A percentile compares a stretch with the other conserved stretches of the same genome.
Evolutionary conservation across 1,284 basidiomycete species (phyloP).

Genomic region (Mycena sp.): DNA sequence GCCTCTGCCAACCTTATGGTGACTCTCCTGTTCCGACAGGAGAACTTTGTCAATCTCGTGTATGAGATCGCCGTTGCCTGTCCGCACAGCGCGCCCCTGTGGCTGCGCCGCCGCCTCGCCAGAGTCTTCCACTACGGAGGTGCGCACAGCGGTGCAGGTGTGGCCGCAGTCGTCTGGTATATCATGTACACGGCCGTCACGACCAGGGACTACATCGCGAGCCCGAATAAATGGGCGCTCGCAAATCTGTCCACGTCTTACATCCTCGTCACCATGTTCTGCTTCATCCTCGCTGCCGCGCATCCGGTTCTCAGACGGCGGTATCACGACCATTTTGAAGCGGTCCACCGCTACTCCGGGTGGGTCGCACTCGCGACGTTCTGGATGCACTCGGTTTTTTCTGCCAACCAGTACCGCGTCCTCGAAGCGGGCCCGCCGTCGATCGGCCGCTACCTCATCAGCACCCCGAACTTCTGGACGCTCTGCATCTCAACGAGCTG

Average conservation of each 20-base stretch:
- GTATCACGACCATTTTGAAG: slow-evolving; percentile 63
- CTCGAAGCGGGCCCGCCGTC: slow-evolving; percentile 61
- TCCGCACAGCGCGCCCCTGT: slow-evolving; percentile 62
- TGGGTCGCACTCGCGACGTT: slow-evolving; percentile 63
- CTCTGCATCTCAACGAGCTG: slow-evolving; percentile 38
- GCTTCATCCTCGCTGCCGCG: slow-evolving; percentile 59
- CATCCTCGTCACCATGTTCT: slow-evolving; percentile 56
- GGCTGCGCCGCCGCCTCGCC: slow-evolving; percentile 50
- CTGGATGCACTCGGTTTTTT: slow-evolving; percentile 57
- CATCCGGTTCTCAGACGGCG: slow-evolving; percentile 57
- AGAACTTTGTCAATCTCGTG: slow-evolving; percentile 66
- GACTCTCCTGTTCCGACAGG: slow-evolving; percentile 67
- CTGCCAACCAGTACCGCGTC: slow-evolving; percentile 64
- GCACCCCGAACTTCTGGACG: slow-evolving; percentile 37
- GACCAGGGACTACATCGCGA: slow-evolving; percentile 54
- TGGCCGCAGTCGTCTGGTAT: slow-evolving; percentile 66
- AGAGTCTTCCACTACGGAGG: slow-evolving; percentile 66
- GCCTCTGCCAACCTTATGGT: slow-evolving; percentile 56
- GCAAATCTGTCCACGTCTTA: slow-evolving; percentile 64
- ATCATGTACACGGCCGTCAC: slow-evolving; percentile 63
- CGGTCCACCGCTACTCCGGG: slow-evolving; percentile 64
- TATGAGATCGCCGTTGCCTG: slow-evolving; percentile 61
- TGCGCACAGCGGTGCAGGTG: slow-evolving; percentile 64
- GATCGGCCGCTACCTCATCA: slow-evolving; percentile 44
- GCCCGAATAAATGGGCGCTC: slow-evolving; percentile 48